Evolutionary conservation across 2,329 filamentous ascomycete genomes (phyloP), one percentile per base, ranked within the genome.

Genomic region (Fusarium drepaniforme): DNA sequence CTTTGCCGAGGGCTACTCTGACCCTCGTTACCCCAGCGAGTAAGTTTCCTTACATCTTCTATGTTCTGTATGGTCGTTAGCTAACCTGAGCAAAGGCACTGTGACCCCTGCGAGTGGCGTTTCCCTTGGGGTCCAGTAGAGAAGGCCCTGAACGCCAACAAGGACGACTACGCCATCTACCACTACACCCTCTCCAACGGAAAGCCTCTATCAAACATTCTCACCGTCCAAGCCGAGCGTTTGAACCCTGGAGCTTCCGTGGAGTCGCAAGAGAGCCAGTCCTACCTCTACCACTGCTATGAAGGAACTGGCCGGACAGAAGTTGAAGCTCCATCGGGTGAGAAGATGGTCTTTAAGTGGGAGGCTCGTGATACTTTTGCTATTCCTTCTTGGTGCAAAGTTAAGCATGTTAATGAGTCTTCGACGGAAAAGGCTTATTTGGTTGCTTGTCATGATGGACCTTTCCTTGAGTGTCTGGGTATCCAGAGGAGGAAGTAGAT

Each of bases 201-300:
- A 8, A 76, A 76, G 37, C 77, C 77, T 0, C 67, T 88, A 23
- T 87, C 85, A 53, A 85, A 80, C 25, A 87, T 84, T 0, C 81
- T 90, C 2, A 86, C 86, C 1, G 86, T 85, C 1, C 84, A 83
- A 51, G 88, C 88, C 0, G 88, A 88, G 78, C 82, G 87, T 0
- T 70, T 90, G 3, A 74, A 80, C n/a, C 80, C 83, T 0, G 84
- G 83, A 0, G 74, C 75, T 0, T 83, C 84, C 0, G 72, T 81
- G 0, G 58, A 74, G 8, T 79, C 83, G 1, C 86, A 83, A 18
- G 88, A 90, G 67, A 87, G 86, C 2, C 79, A 83, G 4, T 90
- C 88, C 0, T 86, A 84, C 60, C 83, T 90, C 5, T 90, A 89
- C 72, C 88, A 90, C 80, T 86, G 89, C 59, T 83, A 88, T 38